Percentiles rank a stretch among this genome's conserved stretches.
Conservation (phyloP, 1,139 yeast species). For the Schwanniomyces etchellsii region DNA sequence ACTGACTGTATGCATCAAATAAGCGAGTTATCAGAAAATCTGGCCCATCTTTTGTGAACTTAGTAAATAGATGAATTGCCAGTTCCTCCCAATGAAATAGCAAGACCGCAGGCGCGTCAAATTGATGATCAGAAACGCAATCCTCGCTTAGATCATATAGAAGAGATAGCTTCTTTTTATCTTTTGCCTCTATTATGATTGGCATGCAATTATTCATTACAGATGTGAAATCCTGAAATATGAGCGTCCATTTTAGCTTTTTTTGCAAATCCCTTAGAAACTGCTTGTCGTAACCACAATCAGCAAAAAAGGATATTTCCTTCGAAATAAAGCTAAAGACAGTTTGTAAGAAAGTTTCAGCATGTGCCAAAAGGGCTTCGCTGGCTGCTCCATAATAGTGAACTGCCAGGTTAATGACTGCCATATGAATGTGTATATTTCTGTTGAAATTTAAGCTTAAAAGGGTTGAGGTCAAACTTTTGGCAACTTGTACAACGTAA, state of each 20-base stretch:
- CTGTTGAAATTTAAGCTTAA: slow-evolving; percentile 17
- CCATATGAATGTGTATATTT: slow-evolving; percentile 13
- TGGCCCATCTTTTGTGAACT: slow-evolving; percentile 4
- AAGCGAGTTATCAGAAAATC: slow-evolving; percentile 6
- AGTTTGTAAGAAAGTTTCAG: slow-evolving; percentile 15
- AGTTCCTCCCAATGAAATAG: slow-evolving; percentile 17
- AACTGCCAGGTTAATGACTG: slow-evolving; percentile 13
- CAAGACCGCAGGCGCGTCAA: slow-evolving; percentile 16
- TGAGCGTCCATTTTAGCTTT: slow-evolving; percentile 25
- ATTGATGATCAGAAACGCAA: slow-evolving; percentile 12
- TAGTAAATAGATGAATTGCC: slow-evolving; percentile 5
- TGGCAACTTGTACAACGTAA: slow-evolving; percentile 7
- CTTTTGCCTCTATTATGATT: slow-evolving; percentile 10
- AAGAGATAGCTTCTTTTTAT: slow-evolving; percentile 12
- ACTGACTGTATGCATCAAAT: slow-evolving; percentile 9
- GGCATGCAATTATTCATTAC: slow-evolving; percentile 17
- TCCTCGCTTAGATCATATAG: slow-evolving; percentile 14
- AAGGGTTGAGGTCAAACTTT: slow-evolving; percentile 14
- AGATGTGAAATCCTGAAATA: slow-evolving; percentile 22
- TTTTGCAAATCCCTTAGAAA: slow-evolving; percentile 17
- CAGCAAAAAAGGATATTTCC: slow-evolving; percentile 15
- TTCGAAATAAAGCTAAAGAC: slow-evolving; percentile 12
- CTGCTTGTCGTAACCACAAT: slow-evolving; percentile 17
- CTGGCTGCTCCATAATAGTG: slow-evolving; percentile 14
- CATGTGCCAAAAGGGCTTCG: slow-evolving; percentile 13